These are phyloP conservation scores for Naganishia vaughanmartiniae DNA, from an alignment of 768 basidiomycete species.

Conservation along the genomic window DNA sequence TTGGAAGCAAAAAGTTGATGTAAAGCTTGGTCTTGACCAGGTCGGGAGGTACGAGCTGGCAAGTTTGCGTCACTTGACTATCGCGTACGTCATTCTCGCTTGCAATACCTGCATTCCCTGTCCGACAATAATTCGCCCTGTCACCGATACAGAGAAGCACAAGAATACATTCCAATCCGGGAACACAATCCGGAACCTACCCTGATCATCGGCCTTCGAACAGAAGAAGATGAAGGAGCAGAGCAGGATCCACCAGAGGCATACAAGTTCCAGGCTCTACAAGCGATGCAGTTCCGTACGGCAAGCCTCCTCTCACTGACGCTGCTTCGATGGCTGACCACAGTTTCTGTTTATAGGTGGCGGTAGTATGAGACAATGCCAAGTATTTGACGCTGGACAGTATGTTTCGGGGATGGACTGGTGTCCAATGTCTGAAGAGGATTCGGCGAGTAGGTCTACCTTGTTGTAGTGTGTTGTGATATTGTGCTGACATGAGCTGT, in stretches of 20 bases:
- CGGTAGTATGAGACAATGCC: slow-evolving; percentile 49
- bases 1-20: slow-evolving; percentile 38
- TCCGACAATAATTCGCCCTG: background rate
- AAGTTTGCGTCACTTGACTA: slow-evolving; percentile 34
- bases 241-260: slow-evolving; percentile 29
- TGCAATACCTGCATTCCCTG: background rate
- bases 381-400: slow-evolving; percentile 80
- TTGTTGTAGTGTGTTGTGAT: background rate
- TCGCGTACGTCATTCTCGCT: slow-evolving; percentile 30
- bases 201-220: slow-evolving; percentile 17
- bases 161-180: slow-evolving; percentile 18
- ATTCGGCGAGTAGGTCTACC: slow-evolving; percentile 35
- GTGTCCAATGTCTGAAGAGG: slow-evolving; percentile 69
- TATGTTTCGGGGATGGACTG: slow-evolving; percentile 90
- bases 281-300: slow-evolving; percentile 29
- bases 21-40: slow-evolving; percentile 40
- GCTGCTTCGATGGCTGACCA: slow-evolving; percentile 28
- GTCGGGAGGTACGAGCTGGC: slow-evolving; percentile 36
- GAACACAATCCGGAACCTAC: slow-evolving; percentile 11
- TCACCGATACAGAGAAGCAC: slow-evolving; percentile 16
- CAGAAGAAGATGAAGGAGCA: slow-evolving; percentile 34
- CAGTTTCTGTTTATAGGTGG: background rate
- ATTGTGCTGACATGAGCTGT: background rate
- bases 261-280: slow-evolving; percentile 34
- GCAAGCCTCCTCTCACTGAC: background rate